These are phyloP conservation scores for Capsicum rhomboideum DNA, from an alignment of 257 asterid species.

Conservation along the genomic window DNA sequence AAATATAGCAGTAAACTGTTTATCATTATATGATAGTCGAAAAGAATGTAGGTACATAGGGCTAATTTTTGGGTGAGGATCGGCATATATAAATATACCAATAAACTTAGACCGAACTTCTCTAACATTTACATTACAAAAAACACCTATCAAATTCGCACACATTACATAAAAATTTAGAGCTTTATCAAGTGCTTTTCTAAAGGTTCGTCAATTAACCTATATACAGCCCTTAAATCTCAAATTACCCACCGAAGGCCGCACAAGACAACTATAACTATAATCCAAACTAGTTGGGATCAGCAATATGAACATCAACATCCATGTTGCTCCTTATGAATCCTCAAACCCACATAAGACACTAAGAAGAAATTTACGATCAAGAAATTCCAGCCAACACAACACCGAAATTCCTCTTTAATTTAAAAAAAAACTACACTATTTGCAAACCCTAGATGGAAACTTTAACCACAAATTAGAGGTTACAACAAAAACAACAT, in stretches of 20 bases:
- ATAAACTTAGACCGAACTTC: not conserved
- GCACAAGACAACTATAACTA: not conserved
- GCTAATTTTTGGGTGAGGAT: too few species aligned
- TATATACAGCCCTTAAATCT: not conserved
- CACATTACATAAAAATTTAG: not conserved
- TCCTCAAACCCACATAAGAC: not conserved
- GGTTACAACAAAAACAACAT: too few species aligned
- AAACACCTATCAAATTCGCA: not conserved
- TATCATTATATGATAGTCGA: too few species aligned
- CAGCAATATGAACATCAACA: not conserved
- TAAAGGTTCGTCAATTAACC: not conserved
- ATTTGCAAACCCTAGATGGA: not conserved
- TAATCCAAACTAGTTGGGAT: not conserved
- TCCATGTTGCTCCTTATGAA: not conserved
- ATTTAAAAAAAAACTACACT: not conserved
- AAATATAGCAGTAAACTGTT: too few species aligned
- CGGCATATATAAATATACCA: too few species aligned
- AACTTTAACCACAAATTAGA: too few species aligned
- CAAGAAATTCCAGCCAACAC: not conserved
- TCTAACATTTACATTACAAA: not conserved
- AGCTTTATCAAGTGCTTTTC: not conserved
- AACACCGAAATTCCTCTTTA: not conserved
- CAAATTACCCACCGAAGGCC: not conserved
- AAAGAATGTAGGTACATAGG: too few species aligned
- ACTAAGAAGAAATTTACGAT: not conserved